Evolutionary conservation across 129 eudicot species (phyloP), one percentile per base, ranked within the genome.

Genomic region (Deinandra increscens): DNA sequence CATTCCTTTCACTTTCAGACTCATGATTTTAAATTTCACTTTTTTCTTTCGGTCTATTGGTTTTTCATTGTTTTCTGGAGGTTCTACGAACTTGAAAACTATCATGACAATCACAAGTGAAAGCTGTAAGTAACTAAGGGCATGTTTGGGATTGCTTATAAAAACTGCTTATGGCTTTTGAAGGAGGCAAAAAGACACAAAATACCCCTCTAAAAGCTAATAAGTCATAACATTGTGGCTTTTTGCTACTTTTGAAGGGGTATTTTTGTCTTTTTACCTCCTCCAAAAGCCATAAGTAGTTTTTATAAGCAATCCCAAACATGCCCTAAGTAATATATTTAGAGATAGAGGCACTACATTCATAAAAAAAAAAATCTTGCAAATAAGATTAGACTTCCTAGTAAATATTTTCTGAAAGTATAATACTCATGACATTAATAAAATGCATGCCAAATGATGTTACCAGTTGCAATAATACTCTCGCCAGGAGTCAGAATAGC

Each of bases 21-120:
- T 87, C 90, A 87, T 87, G 81, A 87, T 87, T 62, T 87, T 87
- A 42, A 87, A 87, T 76, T 87, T 87, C 72, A 82, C 83, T 64
- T 76, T 84, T 62, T 79, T 87, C 85, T 79, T 87, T 72, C 71
- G 86, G 70, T 87, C 86, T 53, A 61, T 68, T 9, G 83, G 78
- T 58, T 87, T 87, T 67, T 87, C 96, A 79, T 85, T 89, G 80
- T 81, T 86, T 62, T 89, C 87, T 17, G 91, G 84, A 68, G 51
- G 76, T 70, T 82, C 87, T 48, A 90, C 91, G 62, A 90, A 90
- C 89, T 90, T 90, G 80, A 91, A 91, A 31, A 91, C 97, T 91
- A 58, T 56, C 43, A 74, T 33, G 54, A 15, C 63, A 45, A 66
- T 61, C 39, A 29, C 10, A 77, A 79, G 66, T 67, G 50, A 72